phyloP scores from a whole-genome alignment of 306 rosid genomes.

The Astragalus glycyphyllos region DNA sequence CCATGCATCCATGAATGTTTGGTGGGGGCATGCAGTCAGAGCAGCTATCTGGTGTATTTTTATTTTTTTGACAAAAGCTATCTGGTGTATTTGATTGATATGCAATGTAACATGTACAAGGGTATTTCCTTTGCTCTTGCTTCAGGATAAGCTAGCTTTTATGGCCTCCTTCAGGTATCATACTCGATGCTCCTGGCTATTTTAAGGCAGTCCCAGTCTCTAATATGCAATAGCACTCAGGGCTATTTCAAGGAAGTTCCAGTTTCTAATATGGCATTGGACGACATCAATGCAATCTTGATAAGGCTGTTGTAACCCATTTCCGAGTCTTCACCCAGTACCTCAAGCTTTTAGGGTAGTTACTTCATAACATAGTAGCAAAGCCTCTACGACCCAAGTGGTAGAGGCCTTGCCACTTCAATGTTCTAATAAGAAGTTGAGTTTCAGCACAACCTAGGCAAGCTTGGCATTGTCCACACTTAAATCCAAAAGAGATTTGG shows the following conservation, averaged over 20 bases:
- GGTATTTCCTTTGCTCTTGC: neutral
- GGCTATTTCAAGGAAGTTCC: slow-evolving; percentile 17
- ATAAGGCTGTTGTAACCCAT: neutral
- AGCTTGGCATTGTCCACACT: neutral
- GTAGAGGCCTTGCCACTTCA: neutral
- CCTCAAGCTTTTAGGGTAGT: neutral
- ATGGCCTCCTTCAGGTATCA: slow-evolving; percentile 9
- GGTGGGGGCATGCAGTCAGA: neutral
- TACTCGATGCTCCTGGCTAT: too few relatives aligned
- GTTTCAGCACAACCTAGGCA: neutral
- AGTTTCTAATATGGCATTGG: slow-evolving; percentile 11
- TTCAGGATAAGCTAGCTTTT: slow-evolving; percentile 11
- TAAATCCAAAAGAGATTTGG: neutral
- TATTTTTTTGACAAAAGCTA: too few relatives aligned
- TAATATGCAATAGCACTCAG: too few relatives aligned
- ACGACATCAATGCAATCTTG: neutral
- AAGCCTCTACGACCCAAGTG: neutral
- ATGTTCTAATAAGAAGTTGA: neutral
- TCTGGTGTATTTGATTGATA: neutral
- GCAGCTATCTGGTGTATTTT: neutral
- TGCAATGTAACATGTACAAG: neutral
- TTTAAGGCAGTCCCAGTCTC: too few relatives aligned
- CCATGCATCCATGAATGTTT: slow-evolving; percentile 3
- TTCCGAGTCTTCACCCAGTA: neutral
- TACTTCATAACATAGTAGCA: neutral